A percentile compares a stretch with the other conserved stretches of the same genome.
Conservation (phyloP, 345 rosid genomes). For the Firmiana major region DNA sequence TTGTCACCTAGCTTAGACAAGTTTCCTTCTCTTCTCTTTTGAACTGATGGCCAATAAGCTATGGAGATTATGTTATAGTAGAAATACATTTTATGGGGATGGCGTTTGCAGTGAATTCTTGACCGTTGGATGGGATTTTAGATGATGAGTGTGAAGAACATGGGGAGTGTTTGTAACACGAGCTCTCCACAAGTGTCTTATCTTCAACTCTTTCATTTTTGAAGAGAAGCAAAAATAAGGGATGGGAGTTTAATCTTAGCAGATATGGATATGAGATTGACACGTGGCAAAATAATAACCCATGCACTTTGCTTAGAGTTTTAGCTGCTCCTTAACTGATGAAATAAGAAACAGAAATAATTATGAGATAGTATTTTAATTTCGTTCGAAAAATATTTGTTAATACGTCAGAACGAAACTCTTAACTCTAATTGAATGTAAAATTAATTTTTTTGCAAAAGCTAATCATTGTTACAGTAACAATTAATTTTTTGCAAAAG, state of each 20-base stretch:
- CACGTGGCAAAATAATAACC: conserved; percentile 27
- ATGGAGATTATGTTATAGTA: background rate
- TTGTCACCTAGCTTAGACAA: conserved; percentile 1
- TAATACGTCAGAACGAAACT: no score
- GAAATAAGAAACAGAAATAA: no score
- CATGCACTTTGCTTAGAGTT: background rate
- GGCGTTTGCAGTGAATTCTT: background rate
- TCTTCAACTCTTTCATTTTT: conserved; percentile 25
- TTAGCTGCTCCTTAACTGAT: no score
- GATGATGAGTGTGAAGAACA: background rate
- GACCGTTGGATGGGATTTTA: conserved; percentile 30
- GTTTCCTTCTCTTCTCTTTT: background rate
- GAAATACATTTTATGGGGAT: background rate
- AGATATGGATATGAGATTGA: conserved; percentile 29
- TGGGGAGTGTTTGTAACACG: conserved; percentile 28
- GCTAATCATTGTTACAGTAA: no score
- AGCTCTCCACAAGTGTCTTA: conserved; percentile 65
- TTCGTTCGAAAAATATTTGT: no score
- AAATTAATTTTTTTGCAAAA: no score
- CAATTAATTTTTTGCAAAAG: no score
- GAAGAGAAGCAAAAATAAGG: background rate
- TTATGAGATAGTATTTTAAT: no score
- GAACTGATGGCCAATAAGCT: background rate
- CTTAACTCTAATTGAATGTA: no score
- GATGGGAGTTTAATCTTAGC: background rate